Evolutionary conservation across 169 alveolate species (phyloP).

Genomic region (Eimeria maxima): DNA sequence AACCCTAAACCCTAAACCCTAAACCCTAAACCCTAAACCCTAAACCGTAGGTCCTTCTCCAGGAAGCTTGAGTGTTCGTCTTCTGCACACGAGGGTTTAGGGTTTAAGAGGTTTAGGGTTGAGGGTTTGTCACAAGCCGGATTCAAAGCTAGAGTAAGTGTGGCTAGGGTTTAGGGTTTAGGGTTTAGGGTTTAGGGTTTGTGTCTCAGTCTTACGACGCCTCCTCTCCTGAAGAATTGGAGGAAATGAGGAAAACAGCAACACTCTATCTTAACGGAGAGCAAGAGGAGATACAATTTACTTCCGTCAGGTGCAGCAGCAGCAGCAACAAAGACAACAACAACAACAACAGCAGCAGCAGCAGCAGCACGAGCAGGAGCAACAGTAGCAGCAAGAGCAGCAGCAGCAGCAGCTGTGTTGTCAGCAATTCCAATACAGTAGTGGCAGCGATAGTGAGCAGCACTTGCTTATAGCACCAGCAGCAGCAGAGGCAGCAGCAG

Average conservation of each 20-base stretch:
- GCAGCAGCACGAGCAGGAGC: not conserved
- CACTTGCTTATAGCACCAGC: not conserved
- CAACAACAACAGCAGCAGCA: conserved; percentile 8
- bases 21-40: too few species aligned
- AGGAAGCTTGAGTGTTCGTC: not conserved
- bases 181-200: not conserved
- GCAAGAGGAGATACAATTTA: conserved; percentile 92
- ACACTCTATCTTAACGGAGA: conserved; percentile 90
- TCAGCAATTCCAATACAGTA: not conserved
- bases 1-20: too few species aligned
- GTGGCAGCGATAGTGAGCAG: not conserved
- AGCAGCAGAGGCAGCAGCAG: not conserved
- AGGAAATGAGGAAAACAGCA: conserved; percentile 88
- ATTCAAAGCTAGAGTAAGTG: too few species aligned
- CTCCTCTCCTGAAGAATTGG: conserved; percentile 92
- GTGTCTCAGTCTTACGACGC: conserved; percentile 90
- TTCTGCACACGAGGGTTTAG: not conserved
- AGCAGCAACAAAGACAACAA: not conserved
- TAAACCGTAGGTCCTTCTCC: too few species aligned
- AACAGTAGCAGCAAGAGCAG: too few species aligned
- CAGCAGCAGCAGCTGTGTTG: not conserved
- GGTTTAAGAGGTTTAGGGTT: not conserved
- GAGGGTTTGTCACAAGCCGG: too few species aligned
- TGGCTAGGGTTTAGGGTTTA: not conserved
- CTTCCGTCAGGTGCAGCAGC: conserved; percentile 87